Base-by-base conservation (phyloP, 2,329 filamentous ascomycete species). In the Neophaeococcomyces mojaviensis region DNA sequence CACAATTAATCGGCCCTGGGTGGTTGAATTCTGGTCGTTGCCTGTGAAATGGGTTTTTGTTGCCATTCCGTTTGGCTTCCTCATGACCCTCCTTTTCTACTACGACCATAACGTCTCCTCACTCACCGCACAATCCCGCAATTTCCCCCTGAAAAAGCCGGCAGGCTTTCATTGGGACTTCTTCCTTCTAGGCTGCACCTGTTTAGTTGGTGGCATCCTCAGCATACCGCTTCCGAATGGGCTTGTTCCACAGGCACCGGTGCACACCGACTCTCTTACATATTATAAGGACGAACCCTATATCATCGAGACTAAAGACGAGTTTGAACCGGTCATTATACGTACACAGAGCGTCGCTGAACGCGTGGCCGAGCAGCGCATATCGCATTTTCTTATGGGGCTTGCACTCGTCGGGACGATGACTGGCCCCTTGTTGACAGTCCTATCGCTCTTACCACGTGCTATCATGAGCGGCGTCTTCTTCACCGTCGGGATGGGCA, bases 121-220 rank as follows among this genome's bases (percentile, higher is more conserved):
- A 9, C 65, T 79, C 26, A 76, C 71, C 8, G 75, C 76, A 0
- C 76, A 79, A 59, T 74, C 72, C 12, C 71, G 69, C 20, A 68
- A 76, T 20, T 79, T 74, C 39, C 76, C 76, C 0, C 63, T 79
- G 9, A 69, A 69, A 43, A 79, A 79, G 53, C 76, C 76, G 0
- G 74, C 73, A 0, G 76, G 76, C n/a, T 79, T 78, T 55, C 74
- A 78, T 57, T 78, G 76, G 75, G 76, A 79, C 57, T 71, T 78
- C 54, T 78, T 78, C 59, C 66, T 79, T 0, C 67, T 79, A 0
- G 76, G 76, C 5, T 67, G 70, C 49, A 78, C 76, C 0, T 77
- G 73, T 1, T 74, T 76, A 49, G 65, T 78, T 16, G 68, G 69
- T 2, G 75, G 73, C 0, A 67, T 79, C n/a, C 64, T 79, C 9